phyloP scores from a whole-genome alignment of 2,329 filamentous ascomycete species.

The Cercospora sp. region DNA sequence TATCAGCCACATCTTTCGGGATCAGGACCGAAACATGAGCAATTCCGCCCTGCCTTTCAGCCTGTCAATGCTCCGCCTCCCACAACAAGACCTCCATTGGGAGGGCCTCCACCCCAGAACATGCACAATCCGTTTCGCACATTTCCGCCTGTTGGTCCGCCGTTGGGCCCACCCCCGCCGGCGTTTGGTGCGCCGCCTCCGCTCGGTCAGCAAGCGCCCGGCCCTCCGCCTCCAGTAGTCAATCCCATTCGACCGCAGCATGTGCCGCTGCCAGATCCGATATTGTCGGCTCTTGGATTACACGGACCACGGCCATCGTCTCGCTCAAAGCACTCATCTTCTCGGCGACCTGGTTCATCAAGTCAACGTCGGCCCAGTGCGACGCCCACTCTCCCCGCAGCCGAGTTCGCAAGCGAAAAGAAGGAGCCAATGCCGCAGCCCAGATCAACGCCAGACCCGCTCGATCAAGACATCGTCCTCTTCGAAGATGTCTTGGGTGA shows the following conservation, averaged over 20 bases:
- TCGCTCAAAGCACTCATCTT: neutral
- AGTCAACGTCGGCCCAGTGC: conserved; percentile 4
- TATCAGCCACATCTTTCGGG: conserved; percentile 44
- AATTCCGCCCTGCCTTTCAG: conserved; percentile 5
- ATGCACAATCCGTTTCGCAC: conserved; percentile 13
- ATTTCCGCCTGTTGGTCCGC: conserved; percentile 1
- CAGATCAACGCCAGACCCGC: neutral
- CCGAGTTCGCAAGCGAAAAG: neutral
- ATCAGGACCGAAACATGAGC: conserved; percentile 37
- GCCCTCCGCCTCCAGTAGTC: neutral
- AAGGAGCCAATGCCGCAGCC: neutral
- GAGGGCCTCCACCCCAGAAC: neutral
- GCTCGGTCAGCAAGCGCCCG: neutral
- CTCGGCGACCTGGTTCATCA: conserved; percentile 5
- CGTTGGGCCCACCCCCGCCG: neutral
- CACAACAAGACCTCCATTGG: neutral
- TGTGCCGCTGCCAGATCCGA: conserved; percentile 9
- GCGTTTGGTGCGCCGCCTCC: neutral
- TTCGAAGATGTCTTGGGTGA: conserved; percentile 15
- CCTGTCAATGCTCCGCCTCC: neutral
- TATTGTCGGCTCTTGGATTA: conserved; percentile 9
- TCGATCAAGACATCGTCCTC: conserved; percentile 4
- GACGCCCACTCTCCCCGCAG: neutral
- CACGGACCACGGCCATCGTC: conserved; percentile 7
- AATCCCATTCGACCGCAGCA: conserved; percentile 4